Evolutionary conservation across 225 moss, liverwort and hornwort species (phyloP).

Genomic region (Pleurozium schreberi): DNA sequence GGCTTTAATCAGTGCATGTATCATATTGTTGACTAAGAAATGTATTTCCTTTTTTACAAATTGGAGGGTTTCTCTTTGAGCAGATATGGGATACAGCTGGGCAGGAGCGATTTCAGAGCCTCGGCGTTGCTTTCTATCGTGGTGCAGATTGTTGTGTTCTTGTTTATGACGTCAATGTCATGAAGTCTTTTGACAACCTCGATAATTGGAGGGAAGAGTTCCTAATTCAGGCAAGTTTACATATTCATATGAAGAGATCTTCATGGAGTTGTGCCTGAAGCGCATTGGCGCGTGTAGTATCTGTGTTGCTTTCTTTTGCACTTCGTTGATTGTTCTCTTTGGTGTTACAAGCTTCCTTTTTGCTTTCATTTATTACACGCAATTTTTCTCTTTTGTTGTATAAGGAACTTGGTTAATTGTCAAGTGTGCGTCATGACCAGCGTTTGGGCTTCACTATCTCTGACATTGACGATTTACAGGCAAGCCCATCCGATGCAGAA

Average conservation of each 20-base stretch:
- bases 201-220: slow-evolving; percentile 98
- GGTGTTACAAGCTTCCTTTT: not conserved
- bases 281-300: not conserved
- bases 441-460: not conserved
- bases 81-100: slow-evolving; percentile 99
- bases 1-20: not conserved
- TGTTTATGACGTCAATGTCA: slow-evolving; percentile 92
- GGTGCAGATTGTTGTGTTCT: slow-evolving; percentile 99
- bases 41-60: not conserved
- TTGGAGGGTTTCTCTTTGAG: not conserved
- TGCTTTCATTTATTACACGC: not conserved
- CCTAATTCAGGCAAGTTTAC: slow-evolving; percentile 66
- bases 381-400: not conserved
- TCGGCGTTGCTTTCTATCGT: slow-evolving; percentile 95
- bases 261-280: not conserved
- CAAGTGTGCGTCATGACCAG: not conserved
- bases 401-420: not conserved
- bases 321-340: not conserved
- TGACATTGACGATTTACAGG: slow-evolving; percentile 30
- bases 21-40: not conserved
- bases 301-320: not conserved
- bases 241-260: not conserved
- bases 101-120: slow-evolving; percentile 94
- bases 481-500: slow-evolving; percentile 80
- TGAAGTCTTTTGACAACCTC: slow-evolving; percentile 95